A percentile compares a stretch with the other conserved stretches of the same genome.
phyloP scores from a whole-genome alignment of 768 basidiomycete genomes.

The Macrolepiota albuminosa region DNA sequence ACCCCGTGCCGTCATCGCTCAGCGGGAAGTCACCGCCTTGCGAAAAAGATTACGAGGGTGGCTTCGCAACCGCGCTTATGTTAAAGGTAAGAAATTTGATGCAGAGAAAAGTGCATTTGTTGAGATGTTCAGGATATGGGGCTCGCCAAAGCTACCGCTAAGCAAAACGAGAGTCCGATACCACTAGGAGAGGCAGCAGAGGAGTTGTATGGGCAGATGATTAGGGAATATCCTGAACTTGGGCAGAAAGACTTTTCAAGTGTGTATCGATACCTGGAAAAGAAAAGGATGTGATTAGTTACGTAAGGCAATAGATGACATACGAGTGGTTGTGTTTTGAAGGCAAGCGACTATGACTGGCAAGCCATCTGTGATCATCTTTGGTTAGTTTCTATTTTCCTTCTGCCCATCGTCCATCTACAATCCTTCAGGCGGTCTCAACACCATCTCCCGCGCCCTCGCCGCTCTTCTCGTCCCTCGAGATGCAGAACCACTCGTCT shows the following conservation, averaged over 20 bases:
- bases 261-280: conserved; percentile 61
- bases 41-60: conserved; percentile 78
- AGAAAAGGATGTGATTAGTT: conserved; percentile 14
- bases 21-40: conserved; percentile 74
- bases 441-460: conserved; percentile 72
- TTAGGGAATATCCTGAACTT: conserved; percentile 52
- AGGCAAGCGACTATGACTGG: conserved; percentile 21
- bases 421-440: conserved; percentile 60
- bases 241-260: conserved; percentile 76
- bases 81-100: conserved; percentile 52
- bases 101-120: background rate
- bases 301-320: conserved; percentile 15
- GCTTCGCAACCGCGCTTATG: conserved; percentile 82
- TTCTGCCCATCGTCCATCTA: background rate
- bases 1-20: conserved; percentile 76
- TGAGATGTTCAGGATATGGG: conserved; percentile 65
- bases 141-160: conserved; percentile 65
- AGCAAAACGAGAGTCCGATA: conserved; percentile 41
- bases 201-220: conserved; percentile 53
- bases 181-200: conserved; percentile 66
- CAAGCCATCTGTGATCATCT: conserved; percentile 68
- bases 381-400: conserved; percentile 46
- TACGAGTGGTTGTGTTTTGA: conserved; percentile 10
- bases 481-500: conserved; percentile 65
- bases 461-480: conserved; percentile 63